A percentile compares a stretch with the other conserved stretches of the same genome.
Conservation (phyloP, 2,329 filamentous ascomycete species). For the Trichoderma aggressivum region DNA sequence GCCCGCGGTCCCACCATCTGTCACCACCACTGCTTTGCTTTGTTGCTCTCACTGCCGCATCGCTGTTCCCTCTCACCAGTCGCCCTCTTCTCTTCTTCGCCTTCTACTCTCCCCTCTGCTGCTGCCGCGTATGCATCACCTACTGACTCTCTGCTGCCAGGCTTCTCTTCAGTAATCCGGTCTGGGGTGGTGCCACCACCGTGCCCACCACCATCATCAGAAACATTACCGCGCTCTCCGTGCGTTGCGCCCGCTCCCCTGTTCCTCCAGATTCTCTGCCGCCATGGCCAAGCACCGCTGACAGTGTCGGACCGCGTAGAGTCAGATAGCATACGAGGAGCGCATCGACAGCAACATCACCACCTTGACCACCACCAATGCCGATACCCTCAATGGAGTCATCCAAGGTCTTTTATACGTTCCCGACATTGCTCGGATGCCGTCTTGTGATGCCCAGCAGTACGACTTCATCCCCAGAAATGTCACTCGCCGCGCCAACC, state of each 20-base stretch:
- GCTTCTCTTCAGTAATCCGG: conserved; percentile 59
- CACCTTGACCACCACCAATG: conserved; percentile 69
- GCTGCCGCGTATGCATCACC: neutral
- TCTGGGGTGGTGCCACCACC: conserved; percentile 48
- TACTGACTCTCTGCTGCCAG: conserved; percentile 32
- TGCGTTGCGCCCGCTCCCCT: conserved; percentile 43
- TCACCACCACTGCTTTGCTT: neutral
- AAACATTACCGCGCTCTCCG: conserved; percentile 56
- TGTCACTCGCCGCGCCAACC: conserved; percentile 67
- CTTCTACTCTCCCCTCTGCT: neutral
- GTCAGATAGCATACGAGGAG: conserved; percentile 51
- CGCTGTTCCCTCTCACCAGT: neutral
- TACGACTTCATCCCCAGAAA: conserved; percentile 68
- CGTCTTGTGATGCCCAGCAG: conserved; percentile 62
- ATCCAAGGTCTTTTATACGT: conserved; percentile 83
- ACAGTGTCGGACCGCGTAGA: conserved; percentile 28
- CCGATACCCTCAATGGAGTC: conserved; percentile 54
- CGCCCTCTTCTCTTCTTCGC: neutral
- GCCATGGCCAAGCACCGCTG: conserved; percentile 19
- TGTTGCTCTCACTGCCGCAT: neutral
- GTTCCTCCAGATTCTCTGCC: neutral
- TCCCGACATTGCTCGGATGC: conserved; percentile 59
- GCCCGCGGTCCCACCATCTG: neutral
- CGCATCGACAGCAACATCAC: conserved; percentile 59
- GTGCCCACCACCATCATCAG: conserved; percentile 52